Base-by-base conservation (phyloP, 2,329 filamentous ascomycete species). In the Aspergillus bombycis region DNA sequence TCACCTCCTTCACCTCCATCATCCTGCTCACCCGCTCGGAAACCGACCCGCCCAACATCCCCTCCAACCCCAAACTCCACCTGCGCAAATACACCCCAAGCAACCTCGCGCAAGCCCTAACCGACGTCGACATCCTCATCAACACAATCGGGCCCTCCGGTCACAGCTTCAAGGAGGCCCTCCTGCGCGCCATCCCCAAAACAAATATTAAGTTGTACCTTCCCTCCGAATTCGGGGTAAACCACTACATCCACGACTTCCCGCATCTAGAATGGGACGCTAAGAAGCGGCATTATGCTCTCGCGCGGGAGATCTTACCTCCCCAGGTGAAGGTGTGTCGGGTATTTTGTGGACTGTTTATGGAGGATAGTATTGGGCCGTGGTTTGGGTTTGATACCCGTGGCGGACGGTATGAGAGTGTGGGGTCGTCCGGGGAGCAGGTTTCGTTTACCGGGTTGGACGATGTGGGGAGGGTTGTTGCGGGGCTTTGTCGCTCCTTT, bases 161-260 rank as follows among this genome's bases (percentile, higher is more conserved):
- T 61, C 69, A 76, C 41, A 55, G 57, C 12, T 72, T 77, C 61
- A 74, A 74, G 57, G 74, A 75, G 28, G 68, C 66, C 19, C 66
- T 77, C 34, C 64, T 71, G 26, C 63, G 62, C 11, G 63, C 65
- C 2, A 55, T 77, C 0, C 70, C 74, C 2, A 23, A 60, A 26
- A 70, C 75, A 0, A 53, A 66, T 0, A 62, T 78, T 32, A 70
- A 70, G 62, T 60, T 78, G 7, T 79, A 79, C 63, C 71, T 78
- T 53, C 73, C 73, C 12, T 78, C 77, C 5, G 76, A 78, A 32
- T 78, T 78, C 57, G 77, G 77, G 14, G 76, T 78, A 45, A 72
- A 79, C 61, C 76, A 79, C 60, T 75, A 76, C 54, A 54, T 76
- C 21, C 76, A 78, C 58, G 74, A 77, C 58, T 78, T 78, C 59